A percentile compares a stretch with the other conserved stretches of the same genome.
phyloP scores from a whole-genome alignment of 2,329 filamentous ascomycete genomes.

The Fusarium sp. region DNA sequence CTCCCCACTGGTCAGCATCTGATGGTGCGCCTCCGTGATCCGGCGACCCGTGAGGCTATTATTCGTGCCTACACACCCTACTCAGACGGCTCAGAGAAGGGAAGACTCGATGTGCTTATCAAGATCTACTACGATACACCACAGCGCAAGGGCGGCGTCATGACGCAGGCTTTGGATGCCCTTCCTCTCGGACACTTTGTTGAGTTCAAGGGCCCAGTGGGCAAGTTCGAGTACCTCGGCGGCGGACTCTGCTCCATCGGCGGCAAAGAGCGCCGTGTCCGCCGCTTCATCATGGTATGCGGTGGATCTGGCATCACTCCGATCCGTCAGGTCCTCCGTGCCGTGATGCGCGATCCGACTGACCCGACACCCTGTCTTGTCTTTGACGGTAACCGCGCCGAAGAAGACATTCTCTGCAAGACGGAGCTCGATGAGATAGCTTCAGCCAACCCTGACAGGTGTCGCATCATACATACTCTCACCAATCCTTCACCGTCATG shows the following conservation, averaged over 20 bases:
- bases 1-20: conserved; percentile 89
- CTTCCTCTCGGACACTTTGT: conserved; percentile 79
- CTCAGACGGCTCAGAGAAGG: conserved; percentile 70
- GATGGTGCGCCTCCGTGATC: conserved; percentile 83
- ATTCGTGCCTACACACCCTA: conserved; percentile 91
- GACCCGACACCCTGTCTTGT: conserved; percentile 79
- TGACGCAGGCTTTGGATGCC: conserved; percentile 83
- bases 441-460: conserved; percentile 64
- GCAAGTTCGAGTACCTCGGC: conserved; percentile 84
- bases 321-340: conserved; percentile 84
- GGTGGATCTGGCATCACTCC: conserved; percentile 94
- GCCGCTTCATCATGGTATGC: conserved; percentile 86
- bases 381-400: conserved; percentile 80
- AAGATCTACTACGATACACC: conserved; percentile 81
- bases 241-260: conserved; percentile 72
- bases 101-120: conserved; percentile 79
- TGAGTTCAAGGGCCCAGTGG: conserved; percentile 90
- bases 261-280: conserved; percentile 67
- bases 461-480: conserved; percentile 76
- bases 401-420: conserved; percentile 86
- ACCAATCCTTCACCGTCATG: conserved; percentile 73
- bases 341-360: conserved; percentile 66
- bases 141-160: conserved; percentile 74
- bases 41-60: conserved; percentile 76
- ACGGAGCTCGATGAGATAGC: conserved; percentile 77